These are phyloP conservation scores for Microcyclospora tardicrescens DNA, from an alignment of 2,329 filamentous ascomycete genomes.

Conservation along the genomic window DNA sequence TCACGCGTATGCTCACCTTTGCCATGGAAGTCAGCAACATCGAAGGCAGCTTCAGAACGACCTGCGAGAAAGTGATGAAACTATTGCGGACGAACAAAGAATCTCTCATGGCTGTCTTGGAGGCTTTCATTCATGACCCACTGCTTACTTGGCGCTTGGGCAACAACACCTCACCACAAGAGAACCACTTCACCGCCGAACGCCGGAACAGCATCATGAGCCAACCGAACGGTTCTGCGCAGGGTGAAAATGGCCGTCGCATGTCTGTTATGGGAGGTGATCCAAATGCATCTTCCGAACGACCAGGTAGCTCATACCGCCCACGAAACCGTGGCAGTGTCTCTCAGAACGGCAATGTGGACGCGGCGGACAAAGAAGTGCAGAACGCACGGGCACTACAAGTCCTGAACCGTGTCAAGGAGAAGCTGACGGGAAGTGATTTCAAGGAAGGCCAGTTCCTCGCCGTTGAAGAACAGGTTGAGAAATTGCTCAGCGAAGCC, in stretches of 20 bases:
- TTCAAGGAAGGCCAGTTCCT: slow-evolving; percentile 81
- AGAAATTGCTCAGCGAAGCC: slow-evolving; percentile 86
- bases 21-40: slow-evolving; percentile 99
- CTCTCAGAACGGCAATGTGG: slow-evolving; percentile 22
- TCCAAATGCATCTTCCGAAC: slow-evolving; percentile 13
- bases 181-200: slow-evolving; percentile 47
- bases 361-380: slow-evolving; percentile 48
- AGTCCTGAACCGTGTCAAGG: slow-evolving; percentile 79
- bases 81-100: slow-evolving; percentile 95
- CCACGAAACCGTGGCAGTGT: slow-evolving; percentile 16
- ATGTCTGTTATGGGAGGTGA: slow-evolving; percentile 21
- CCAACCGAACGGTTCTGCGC: slow-evolving; percentile 12
- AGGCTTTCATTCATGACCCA: slow-evolving; percentile 99
- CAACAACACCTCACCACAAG: slow-evolving; percentile 46
- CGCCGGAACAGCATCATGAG: slow-evolving; percentile 48
- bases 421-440: slow-evolving; percentile 88
- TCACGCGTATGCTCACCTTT: slow-evolving; percentile 97
- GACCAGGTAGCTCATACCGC: slow-evolving; percentile 18
- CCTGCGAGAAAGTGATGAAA: slow-evolving; percentile 96
- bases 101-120: slow-evolving; percentile 92
- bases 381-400: slow-evolving; percentile 90
- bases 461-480: slow-evolving; percentile 75
- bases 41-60: slow-evolving; percentile 94
- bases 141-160: slow-evolving; percentile 89
- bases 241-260: slow-evolving; percentile 13